Percentiles rank a stretch among this genome's conserved stretches.
These are phyloP conservation scores for Rhytidhysteron rufulum DNA, from an alignment of 2,329 filamentous ascomycete species.

Conservation along the genomic window DNA sequence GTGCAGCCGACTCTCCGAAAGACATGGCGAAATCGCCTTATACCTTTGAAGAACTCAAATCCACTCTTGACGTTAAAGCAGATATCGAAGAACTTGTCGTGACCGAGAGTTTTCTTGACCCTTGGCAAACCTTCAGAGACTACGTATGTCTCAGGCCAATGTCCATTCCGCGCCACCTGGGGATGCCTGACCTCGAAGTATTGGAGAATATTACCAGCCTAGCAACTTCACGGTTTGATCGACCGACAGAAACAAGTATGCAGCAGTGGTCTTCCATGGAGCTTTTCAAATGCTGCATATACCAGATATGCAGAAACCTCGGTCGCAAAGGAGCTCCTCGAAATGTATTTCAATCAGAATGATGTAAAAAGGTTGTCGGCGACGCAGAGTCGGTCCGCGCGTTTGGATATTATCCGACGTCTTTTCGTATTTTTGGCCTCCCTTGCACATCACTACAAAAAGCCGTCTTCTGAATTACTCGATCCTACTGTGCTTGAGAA, in stretches of 20 bases:
- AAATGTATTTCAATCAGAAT: neutral
- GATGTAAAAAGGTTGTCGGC: neutral
- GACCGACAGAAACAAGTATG: neutral
- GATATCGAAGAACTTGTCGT: neutral
- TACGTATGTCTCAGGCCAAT: neutral
- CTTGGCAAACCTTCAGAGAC: neutral
- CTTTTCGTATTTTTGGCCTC: no score
- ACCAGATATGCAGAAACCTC: neutral
- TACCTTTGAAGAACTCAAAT: no score
- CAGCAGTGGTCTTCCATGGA: neutral
- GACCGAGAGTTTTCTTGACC: neutral
- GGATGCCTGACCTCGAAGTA: neutral
- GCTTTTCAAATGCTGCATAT: neutral
- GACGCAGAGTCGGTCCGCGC: no score
- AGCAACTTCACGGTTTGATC: neutral
- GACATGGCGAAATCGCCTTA: no score
- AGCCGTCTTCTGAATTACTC: neutral
- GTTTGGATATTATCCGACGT: no score
- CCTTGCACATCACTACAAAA: neutral
- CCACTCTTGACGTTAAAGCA: no score
- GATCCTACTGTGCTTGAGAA: neutral
- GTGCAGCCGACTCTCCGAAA: no score
- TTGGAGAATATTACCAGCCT: neutral
- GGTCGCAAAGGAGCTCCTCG: neutral
- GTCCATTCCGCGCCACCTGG: neutral